Base-by-base conservation (phyloP, 768 basidiomycete genomes). In the Chalciporus chontae region DNA sequence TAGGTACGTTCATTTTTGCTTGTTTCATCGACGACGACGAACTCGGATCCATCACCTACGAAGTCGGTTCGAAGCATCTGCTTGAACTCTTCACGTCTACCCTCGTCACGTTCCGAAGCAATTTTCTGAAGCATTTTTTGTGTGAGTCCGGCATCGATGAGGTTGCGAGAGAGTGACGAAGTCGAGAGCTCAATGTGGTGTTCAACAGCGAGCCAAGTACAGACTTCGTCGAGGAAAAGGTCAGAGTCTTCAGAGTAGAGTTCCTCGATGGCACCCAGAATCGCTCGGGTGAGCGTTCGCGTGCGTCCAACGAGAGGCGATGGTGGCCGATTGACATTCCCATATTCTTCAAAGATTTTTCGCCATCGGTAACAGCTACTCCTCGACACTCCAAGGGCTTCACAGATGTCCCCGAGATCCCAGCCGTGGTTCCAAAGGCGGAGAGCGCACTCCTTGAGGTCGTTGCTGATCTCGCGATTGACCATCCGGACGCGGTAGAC, bases 301-400 rank as follows among this genome's bases (percentile, higher is more conserved):
- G 52, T 54, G 8, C 43, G 48, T 23, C 68, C 61, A 24, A 43
- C 48, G 2, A 67, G 48, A 19, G 59, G 54, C 18, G 62, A 56
- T 3, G 43, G 54, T 45, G 56, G 58, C 15, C 47, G 52, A 2
- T 43, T 40, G 21, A 62, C 54, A n/a, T 41, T 43, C 2, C 59
- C 52, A 34, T 40, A 34, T 18, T 60, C 55, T 24, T 59, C 48
- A n/a, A 69, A 56, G 26, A 57, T 62, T 5, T 31, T 37, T 31
- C 24, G 26, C 66, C 68, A 70, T 2, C 57, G 57, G n/a, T n/a
- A n/a, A n/a, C n/a, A n/a, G n/a, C n/a, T n/a, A n/a, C 50, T 51
- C 5, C 32, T 9, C 11, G 66, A 69, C 14, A 71, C 51, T 6
- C 58, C 32, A 1, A 69, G 51, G 3, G 50, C 55, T 8, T 61